A percentile compares a stretch with the other conserved stretches of the same genome.
These are phyloP conservation scores for Periconia macrospinosa DNA, from an alignment of 2,329 filamentous ascomycete genomes.

Conservation along the genomic window DNA sequence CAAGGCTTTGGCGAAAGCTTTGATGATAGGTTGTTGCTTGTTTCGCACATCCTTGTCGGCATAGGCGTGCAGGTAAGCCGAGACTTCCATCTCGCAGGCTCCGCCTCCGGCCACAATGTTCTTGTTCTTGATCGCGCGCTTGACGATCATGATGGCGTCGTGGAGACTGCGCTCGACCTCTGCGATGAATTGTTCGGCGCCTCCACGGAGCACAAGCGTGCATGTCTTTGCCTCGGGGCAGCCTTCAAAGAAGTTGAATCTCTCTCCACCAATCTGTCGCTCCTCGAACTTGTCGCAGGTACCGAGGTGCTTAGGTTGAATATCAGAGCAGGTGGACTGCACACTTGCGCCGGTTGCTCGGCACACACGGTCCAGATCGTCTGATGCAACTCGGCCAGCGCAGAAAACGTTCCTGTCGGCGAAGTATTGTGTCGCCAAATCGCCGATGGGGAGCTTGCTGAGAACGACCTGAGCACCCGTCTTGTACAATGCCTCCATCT, in stretches of 20 bases:
- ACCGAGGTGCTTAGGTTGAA: slow-evolving; percentile 83
- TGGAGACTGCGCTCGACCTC: slow-evolving; percentile 97
- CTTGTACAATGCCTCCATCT: slow-evolving; percentile 91
- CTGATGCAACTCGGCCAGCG: slow-evolving; percentile 84
- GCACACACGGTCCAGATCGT: slow-evolving; percentile 95
- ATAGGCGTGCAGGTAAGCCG: slow-evolving; percentile 86
- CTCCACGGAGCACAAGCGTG: slow-evolving; percentile 90
- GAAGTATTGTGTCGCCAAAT: slow-evolving; percentile 96
- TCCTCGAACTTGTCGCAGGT: slow-evolving; percentile 91
- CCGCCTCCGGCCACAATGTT: slow-evolving; percentile 94
- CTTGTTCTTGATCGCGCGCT: slow-evolving; percentile 93
- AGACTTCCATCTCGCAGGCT: slow-evolving; percentile 95
- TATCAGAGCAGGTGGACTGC: slow-evolving; percentile 96
- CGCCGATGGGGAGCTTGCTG: slow-evolving; percentile 95
- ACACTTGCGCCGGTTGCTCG: slow-evolving; percentile 90
- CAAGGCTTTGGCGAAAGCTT: slow-evolving; percentile 94
- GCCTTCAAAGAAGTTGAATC: slow-evolving; percentile 98
- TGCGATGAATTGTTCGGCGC: slow-evolving; percentile 98
- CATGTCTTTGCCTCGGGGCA: slow-evolving; percentile 96
- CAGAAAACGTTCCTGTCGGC: slow-evolving; percentile 98
- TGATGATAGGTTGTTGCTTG: slow-evolving; percentile 98
- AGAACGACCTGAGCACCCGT: slow-evolving; percentile 97
- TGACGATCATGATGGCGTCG: slow-evolving; percentile 99
- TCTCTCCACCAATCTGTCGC: slow-evolving; percentile 93
- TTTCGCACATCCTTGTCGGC: slow-evolving; percentile 90